Evolutionary conservation across 2,329 filamentous ascomycete species (phyloP).

Genomic region (Raffaelea deltoideospora): DNA sequence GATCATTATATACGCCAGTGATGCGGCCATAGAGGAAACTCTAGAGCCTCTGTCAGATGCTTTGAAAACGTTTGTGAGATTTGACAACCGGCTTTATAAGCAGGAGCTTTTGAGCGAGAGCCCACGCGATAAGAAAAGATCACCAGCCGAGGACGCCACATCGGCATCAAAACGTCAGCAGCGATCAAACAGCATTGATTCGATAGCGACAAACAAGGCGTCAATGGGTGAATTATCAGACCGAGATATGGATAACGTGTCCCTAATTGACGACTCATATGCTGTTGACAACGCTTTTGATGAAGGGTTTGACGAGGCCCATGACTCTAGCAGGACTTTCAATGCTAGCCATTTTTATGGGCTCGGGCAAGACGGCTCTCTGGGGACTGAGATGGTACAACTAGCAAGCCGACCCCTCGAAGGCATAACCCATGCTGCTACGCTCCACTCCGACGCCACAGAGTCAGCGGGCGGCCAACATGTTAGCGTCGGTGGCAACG

Average conservation of each 20-base stretch:
- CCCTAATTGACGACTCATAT: conserved; percentile 1
- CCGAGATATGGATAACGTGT: conserved; percentile 8
- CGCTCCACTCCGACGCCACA: too few species aligned
- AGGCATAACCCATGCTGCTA: neutral
- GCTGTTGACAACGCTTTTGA: neutral
- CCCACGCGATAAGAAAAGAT: conserved; percentile 13
- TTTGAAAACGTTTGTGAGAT: conserved; percentile 17
- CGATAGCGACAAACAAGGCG: conserved; percentile 29
- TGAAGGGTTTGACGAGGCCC: too few species aligned
- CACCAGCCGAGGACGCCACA: conserved; percentile 9
- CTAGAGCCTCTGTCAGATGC: conserved; percentile 12
- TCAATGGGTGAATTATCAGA: conserved; percentile 22
- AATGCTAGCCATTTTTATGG: too few species aligned
- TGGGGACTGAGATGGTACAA: conserved; percentile 8
- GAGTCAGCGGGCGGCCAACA: too few species aligned
- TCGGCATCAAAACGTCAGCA: conserved; percentile 31
- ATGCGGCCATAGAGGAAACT: conserved; percentile 13
- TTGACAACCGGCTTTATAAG: conserved; percentile 20
- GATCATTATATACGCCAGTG: conserved; percentile 17
- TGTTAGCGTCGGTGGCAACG: too few species aligned
- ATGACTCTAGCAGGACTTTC: too few species aligned
- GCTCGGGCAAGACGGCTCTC: neutral
- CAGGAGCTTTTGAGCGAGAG: conserved; percentile 15
- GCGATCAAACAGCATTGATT: conserved; percentile 28
- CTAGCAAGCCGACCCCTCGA: conserved; percentile 2